Evolutionary conservation across 1,139 yeast species (phyloP), one percentile per base, ranked within the genome.

Genomic region (Geotrichum phurueaensis): DNA sequence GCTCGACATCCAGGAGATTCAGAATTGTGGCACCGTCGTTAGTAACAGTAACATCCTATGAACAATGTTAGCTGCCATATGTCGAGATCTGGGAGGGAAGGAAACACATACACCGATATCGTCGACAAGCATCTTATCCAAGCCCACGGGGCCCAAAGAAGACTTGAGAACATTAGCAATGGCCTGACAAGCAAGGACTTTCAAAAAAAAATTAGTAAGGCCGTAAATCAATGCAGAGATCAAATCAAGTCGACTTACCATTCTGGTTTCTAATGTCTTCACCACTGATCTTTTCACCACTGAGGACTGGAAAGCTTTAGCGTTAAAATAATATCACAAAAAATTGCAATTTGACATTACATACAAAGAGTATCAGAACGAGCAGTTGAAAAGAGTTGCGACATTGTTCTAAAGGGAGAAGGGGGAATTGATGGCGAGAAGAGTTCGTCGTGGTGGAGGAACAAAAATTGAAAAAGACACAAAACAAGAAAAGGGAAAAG

Each of bases 1-100:
- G 99, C 76, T 95, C 97, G 59, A 95, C 98, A 73, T 95, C 99
- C 66, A 95, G 80, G 63, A 95, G 78, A 12, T 94, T 82, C 66
- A 95, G 80, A 67, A 95, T 95, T 9, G 99, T 95, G 61, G 99
- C 99, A 65, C 99, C 99, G 75, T 95, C 99, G 73, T 95, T 95
- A 59, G 99, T 95, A 60, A 95, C 98, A 6, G 97, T 92, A 56
- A 95, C 98, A 76, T 95, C 99, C 67, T 65, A 55, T 2, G 25
- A 31, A 23, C 20, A 25, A 20, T 2, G 52, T 52, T 53, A 53
- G 50, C 18, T n/a, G 10, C 9, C n/a, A 39, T 39, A 13, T 15
- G 6, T 33, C 15, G 5, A n/a, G 47, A 39, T 39, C 47, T n/a
- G 20, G 18, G 52, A 23, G 25, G n/a, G 23, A 31, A 29, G n/a